A percentile compares a stretch with the other conserved stretches of the same genome.
These are phyloP conservation scores for Solanum infundibuliforme DNA, from an alignment of 257 asterid species.

Conservation along the genomic window DNA sequence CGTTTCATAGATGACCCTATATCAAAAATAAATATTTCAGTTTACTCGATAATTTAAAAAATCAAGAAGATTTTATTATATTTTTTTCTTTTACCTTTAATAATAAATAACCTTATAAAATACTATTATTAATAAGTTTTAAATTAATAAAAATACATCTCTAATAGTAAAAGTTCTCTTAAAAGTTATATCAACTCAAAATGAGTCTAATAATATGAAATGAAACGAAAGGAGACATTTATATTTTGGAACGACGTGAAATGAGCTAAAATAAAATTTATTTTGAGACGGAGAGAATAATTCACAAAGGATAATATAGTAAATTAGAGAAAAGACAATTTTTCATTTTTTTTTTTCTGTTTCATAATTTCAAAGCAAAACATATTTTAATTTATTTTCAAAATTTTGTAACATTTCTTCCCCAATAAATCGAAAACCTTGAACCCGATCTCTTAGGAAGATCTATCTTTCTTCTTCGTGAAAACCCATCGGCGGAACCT, in stretches of 20 bases:
- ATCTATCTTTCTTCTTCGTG: not conserved
- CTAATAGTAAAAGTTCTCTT: no score
- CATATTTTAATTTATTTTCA: not conserved
- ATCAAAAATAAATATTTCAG: no score
- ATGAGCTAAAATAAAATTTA: not conserved
- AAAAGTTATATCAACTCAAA: not conserved
- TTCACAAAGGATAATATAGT: not conserved
- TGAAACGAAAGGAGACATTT: not conserved
- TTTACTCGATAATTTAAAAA: no score
- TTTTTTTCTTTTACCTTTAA: no score
- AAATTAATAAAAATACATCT: no score
- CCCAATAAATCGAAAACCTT: not conserved
- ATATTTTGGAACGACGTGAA: not conserved
- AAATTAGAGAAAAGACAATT: not conserved
- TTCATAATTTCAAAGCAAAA: not conserved
- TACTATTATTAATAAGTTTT: no score
- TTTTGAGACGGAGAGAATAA: not conserved
- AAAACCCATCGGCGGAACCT: conserved; percentile 8
- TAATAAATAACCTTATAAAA: no score
- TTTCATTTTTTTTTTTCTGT: not conserved
- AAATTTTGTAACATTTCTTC: not conserved
- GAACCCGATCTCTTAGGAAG: not conserved
- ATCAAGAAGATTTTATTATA: no score
- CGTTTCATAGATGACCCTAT: no score
- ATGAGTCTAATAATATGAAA: not conserved